Evolutionary conservation across 2,329 filamentous ascomycete species (phyloP), one percentile per base, ranked within the genome.

Genomic region (Thermoascus crustaceus): DNA sequence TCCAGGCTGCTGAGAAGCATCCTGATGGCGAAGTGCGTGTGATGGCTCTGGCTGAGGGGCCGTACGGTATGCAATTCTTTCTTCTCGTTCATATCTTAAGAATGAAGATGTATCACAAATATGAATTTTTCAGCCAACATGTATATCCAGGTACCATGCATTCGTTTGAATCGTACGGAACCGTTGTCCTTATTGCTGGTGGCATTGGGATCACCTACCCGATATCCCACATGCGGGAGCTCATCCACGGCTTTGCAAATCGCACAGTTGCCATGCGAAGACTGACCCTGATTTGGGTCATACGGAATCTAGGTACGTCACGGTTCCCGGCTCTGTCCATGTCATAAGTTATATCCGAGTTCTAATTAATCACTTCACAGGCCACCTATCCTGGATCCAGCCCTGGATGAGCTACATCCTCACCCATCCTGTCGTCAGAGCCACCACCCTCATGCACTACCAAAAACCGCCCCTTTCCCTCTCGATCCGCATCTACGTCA

Each of bases 161-260:
- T 26, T 53, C 50, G 0, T 45, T 57, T 3, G 35, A 41, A 2
- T 57, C 55, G 0, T 59, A 58, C 18, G 58, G 57, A 4, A 57
- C 50, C 4, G 44, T 62, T 8, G 39, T 62, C 1, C 33, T 60
- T 9, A 47, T 62, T 21, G 56, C 58, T 4, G 58, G 58, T 0
- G 58, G 58, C 2, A 60, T 62, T 27, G 58, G 58, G 1, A 59
- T 61, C 30, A 62, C 58, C 2, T 54, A 58, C 30, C 49, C 55
- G 5, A 50, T 58, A 40, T 57, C 55, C 1, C 58, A 59, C 30
- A 30, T 60, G 11, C 50, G 53, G 19, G 50, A 57, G 27, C 49
- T 57, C 5, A 39, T 57, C 13, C 39, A 46, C 14, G 49, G 44
- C 2, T 53, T 56, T 11, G 30, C 47, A 5, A 30, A 46, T 6